Base-by-base conservation (phyloP, 1,284 basidiomycete genomes). In the Clitocybe nebularis region DNA sequence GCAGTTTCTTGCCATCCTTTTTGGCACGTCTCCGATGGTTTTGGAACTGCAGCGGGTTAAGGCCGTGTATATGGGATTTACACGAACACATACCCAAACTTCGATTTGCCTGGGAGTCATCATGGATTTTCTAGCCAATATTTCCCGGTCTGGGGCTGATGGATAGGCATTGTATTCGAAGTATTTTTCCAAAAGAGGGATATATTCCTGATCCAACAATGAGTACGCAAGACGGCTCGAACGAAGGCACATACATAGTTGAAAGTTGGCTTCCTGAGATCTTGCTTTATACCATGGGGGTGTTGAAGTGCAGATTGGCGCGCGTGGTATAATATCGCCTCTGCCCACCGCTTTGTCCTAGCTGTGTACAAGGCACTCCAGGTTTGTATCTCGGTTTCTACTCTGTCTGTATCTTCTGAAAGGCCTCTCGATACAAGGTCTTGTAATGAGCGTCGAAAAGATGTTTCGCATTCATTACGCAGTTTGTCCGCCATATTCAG, bases 101-200 rank as follows among this genome's bases (percentile, higher is more conserved):
- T 76, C 70, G 0, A 84, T 75, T 50, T 84, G 80, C 1, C 67
- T 54, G 1, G 61, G 62, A 0, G 68, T 54, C 78, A 83, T 79
- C 2, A 62, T 56, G 0, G 69, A 67, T 19, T 70, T 67, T 0
- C 56, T 28, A 0, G 79, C 79, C 0, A 81, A 58, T 0, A 63
- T 44, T 0, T 45, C 25, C 1, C 72, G 73, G 24, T 82, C 76
- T 0, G 62, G 51, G 0, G 64, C 61, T 0, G 70, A 64, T 0
- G 79, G 80, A 13, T 74, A 79, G 0, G 73, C 64, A 36, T 81
- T 76, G 9, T 62, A 47, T 0, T 64, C 58, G 22, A 80, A 82
- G 28, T 76, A 77, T 7, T 61, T 56, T 19, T 80, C 74, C 0
- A 83, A 46, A 0, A 74, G 29, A 0, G 76, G 75, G 0, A 69